Conservation (phyloP, 176 grass and related monocot genomes). For the Triticum monococcum region DNA sequence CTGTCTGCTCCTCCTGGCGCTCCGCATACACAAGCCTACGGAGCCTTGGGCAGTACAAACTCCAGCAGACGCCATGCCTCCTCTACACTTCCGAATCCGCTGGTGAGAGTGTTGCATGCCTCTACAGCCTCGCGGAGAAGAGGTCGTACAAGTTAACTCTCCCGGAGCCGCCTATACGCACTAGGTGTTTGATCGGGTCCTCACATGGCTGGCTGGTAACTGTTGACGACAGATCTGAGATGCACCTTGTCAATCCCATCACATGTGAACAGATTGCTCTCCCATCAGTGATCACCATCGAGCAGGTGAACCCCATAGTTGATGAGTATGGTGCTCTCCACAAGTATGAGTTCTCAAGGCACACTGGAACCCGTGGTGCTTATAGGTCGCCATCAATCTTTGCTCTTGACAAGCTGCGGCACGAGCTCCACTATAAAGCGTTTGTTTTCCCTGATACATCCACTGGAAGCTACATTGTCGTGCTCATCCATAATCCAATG, state of each 20-base stretch:
- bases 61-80: neutral
- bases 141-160: neutral
- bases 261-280: neutral
- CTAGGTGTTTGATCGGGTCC: neutral
- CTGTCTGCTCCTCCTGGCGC: neutral
- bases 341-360: neutral
- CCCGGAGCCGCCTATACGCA: neutral
- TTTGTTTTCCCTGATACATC: neutral
- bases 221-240: neutral
- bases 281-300: neutral
- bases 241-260: neutral
- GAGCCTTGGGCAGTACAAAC: neutral
- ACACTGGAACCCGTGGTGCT: neutral
- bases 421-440: neutral
- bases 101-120: neutral
- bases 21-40: neutral
- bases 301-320: neutral
- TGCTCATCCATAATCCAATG: neutral
- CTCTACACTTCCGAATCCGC: constrained; percentile 1
- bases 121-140: neutral
- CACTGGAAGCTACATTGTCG: neutral
- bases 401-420: neutral
- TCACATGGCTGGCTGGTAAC: neutral
- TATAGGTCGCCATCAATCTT: too few relatives aligned
- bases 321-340: neutral